phyloP scores from a whole-genome alignment of 306 rosid species.

The Adenanthera pavonina region DNA sequence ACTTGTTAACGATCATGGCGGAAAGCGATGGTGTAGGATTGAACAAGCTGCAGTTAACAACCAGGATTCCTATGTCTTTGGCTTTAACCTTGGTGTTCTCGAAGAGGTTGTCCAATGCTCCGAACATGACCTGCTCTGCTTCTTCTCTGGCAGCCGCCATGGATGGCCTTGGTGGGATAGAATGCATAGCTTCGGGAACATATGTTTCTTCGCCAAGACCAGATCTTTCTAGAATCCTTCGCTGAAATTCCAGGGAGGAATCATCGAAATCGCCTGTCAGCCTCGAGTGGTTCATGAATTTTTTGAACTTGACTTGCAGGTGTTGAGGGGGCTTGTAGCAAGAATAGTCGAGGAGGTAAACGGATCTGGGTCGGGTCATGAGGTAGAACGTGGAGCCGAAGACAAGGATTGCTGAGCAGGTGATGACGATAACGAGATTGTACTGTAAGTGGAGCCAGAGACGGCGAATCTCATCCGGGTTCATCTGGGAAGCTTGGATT shows the following conservation, averaged over 20 bases:
- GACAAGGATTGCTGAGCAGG: conserved; percentile 43
- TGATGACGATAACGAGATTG: conserved; percentile 50
- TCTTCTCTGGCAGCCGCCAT: conserved; percentile 69
- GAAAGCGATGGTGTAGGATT: conserved; percentile 77
- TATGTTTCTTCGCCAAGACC: conserved; percentile 71
- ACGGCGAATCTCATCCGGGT: conserved; percentile 50
- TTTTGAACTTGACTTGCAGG: conserved; percentile 30
- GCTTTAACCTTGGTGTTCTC: conserved; percentile 55
- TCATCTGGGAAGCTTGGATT: conserved; percentile 54
- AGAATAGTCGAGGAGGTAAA: conserved; percentile 62
- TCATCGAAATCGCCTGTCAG: conserved; percentile 57
- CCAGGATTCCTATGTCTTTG: conserved; percentile 64
- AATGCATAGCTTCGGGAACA: conserved; percentile 62
- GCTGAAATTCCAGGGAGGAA: conserved; percentile 60
- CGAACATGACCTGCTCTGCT: conserved; percentile 64
- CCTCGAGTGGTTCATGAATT: conserved; percentile 58
- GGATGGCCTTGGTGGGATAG: conserved; percentile 50
- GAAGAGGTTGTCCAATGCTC: conserved; percentile 64
- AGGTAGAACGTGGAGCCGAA: conserved; percentile 60
- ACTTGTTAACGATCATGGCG: conserved; percentile 69
- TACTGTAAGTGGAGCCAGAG: conserved; percentile 67
- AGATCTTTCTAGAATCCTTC: conserved; percentile 63
- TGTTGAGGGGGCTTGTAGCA: conserved; percentile 51
- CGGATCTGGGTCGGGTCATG: conserved; percentile 60
- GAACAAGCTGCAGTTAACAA: conserved; percentile 75